Conservation (phyloP, 2,329 filamentous ascomycete genomes). For the Chaetomium sp. region DNA sequence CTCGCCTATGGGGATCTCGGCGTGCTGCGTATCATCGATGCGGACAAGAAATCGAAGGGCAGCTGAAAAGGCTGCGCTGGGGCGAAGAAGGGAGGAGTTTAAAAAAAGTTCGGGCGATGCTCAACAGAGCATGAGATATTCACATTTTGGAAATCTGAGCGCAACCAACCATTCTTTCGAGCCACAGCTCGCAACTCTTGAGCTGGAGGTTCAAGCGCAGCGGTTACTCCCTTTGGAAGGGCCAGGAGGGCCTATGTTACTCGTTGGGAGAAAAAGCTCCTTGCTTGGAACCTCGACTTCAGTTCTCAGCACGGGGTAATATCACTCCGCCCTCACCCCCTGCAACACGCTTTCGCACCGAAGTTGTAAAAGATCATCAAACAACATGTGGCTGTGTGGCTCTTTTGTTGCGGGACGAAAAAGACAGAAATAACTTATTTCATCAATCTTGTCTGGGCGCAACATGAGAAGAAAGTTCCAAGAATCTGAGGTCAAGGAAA, state of each 20-base stretch:
- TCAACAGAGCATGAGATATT: too few relatives aligned
- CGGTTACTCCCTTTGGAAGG: too few relatives aligned
- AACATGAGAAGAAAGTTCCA: too few relatives aligned
- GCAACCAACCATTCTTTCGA: too few relatives aligned
- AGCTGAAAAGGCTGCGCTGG: too few relatives aligned
- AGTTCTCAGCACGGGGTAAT: conserved; percentile 17
- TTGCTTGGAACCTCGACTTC: background rate
- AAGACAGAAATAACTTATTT: conserved; percentile 9
- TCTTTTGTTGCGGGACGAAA: background rate
- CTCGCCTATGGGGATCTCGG: conserved; percentile 68
- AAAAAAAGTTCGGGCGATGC: too few relatives aligned
- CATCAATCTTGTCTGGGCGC: background rate
- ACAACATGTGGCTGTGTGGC: conserved; percentile 15
- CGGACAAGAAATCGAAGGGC: conserved; percentile 35
- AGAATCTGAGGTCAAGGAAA: too few relatives aligned
- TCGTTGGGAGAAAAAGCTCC: background rate
- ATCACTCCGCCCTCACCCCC: conserved; percentile 10
- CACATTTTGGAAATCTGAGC: too few relatives aligned
- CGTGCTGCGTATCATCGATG: conserved; percentile 59
- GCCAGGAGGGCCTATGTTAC: too few relatives aligned
- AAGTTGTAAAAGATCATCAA: conserved; percentile 3
- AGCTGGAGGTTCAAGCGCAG: too few relatives aligned
- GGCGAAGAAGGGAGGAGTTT: too few relatives aligned
- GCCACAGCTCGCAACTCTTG: too few relatives aligned
- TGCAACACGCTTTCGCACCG: background rate